Conservation (phyloP, 164 flowering plant species). For the Amborella trichopoda region DNA sequence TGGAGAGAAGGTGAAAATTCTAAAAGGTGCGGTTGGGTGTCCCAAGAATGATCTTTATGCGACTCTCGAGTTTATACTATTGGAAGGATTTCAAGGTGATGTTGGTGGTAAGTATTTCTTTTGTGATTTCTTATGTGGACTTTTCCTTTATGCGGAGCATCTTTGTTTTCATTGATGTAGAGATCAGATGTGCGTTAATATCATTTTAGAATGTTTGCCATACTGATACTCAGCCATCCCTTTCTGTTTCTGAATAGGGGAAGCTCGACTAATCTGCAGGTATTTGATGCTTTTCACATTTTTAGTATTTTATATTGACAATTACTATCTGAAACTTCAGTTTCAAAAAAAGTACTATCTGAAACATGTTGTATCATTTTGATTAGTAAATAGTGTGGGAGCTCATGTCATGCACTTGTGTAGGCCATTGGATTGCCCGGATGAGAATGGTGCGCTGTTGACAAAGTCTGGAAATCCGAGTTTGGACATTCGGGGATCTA, state of each 20-base stretch:
- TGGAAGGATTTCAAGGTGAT: slow-evolving; percentile 67
- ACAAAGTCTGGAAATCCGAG: slow-evolving; percentile 14
- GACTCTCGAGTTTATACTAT: slow-evolving; percentile 54
- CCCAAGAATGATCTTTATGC: slow-evolving; percentile 48
- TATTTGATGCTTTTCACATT: slow-evolving; percentile 8
- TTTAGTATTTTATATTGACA: no score
- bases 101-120: slow-evolving; percentile 63
- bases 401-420: not conserved
- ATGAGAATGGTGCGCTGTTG: slow-evolving; percentile 34
- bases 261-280: slow-evolving; percentile 74
- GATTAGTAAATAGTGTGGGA: no score
- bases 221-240: no score
- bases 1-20: slow-evolving; percentile 50
- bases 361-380: no score
- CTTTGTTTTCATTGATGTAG: not conserved
- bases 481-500: slow-evolving; percentile 33
- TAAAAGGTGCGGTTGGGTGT: slow-evolving; percentile 51
- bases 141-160: not conserved
- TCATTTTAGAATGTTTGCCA: not conserved
- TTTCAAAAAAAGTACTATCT: no score
- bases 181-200: not conserved
- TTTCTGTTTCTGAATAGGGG: slow-evolving; percentile 29
- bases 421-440: slow-evolving; percentile 46
- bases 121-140: no score
- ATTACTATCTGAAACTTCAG: no score